These are phyloP conservation scores for Hypomyces rosellus DNA, from an alignment of 2,329 filamentous ascomycete species.

Conservation along the genomic window DNA sequence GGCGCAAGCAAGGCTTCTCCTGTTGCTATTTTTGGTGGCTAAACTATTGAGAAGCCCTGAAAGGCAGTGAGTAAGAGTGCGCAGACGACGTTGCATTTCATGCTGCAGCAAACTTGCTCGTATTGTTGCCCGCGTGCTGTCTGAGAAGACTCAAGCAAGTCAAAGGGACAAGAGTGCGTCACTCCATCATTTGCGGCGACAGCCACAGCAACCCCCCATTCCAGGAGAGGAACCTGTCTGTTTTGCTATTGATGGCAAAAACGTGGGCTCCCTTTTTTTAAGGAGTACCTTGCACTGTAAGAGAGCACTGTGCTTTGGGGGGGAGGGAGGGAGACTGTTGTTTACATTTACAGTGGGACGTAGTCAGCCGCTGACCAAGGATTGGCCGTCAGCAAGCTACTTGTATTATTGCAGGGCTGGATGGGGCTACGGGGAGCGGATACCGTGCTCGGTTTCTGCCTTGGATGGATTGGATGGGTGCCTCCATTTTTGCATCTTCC, in stretches of 20 bases:
- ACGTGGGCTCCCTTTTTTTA: neutral
- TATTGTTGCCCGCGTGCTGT: too few species aligned
- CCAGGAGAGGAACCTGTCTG: too few species aligned
- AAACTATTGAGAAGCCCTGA: neutral
- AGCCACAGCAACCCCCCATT: too few species aligned
- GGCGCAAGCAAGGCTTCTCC: neutral
- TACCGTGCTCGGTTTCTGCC: slow-evolving; percentile 4
- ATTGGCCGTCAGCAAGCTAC: slow-evolving; percentile 10
- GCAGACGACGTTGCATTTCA: neutral
- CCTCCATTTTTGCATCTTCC: neutral
- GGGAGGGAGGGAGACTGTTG: neutral
- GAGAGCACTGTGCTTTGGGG: neutral
- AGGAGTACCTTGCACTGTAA: neutral
- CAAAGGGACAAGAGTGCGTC: too few species aligned
- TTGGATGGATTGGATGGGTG: slow-evolving; percentile 3
- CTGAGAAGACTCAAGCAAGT: too few species aligned
- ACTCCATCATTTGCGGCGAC: too few species aligned
- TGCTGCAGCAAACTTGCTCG: neutral
- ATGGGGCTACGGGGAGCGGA: slow-evolving; percentile 1
- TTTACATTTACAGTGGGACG: slow-evolving; percentile 6
- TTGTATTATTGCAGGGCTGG: slow-evolving; percentile 8
- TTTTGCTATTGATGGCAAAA: too few species aligned
- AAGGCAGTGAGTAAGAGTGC: slow-evolving; percentile 4
- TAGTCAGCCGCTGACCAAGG: slow-evolving; percentile 11
- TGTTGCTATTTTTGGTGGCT: slow-evolving; percentile 10